Evolutionary conservation across 129 eudicot genomes (phyloP), one percentile per base, ranked within the genome.

Genomic region (Pittosporum tobira): DNA sequence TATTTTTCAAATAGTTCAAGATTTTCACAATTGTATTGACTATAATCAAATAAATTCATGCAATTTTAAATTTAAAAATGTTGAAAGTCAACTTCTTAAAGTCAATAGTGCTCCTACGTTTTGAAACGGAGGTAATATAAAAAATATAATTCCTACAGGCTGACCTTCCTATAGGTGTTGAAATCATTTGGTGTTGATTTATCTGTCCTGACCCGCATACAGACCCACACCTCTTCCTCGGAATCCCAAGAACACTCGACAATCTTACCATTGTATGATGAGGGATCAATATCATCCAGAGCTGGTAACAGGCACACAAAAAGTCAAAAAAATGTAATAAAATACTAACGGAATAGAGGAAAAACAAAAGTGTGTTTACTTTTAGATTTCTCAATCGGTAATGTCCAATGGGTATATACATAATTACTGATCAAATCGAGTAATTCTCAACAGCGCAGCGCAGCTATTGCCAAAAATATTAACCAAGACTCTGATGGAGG

Each of bases 121-220:
- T n/a, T n/a, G n/a, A n/a, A n/a, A n/a, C n/a, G n/a, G n/a, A n/a
- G n/a, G n/a, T n/a, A n/a, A n/a, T n/a, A n/a, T n/a, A 36, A 36
- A 5, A 12, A 0, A 12, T 36, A 12, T 1, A 25, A 15, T 52
- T 14, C 4, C 25, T 15, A 19, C n/a, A 22, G 14, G 28, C 56
- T 12, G 44, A 93, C 99, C 94, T 93, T 93, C 59, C 62, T 75
- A 73, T 87, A 93, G 19, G 99, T 93, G 73, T 81, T 87, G 69
- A 81, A 78, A 10, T 93, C 99, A 46, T 93, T 93, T 47, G 99
- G 99, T 26, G 83, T 81, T 48, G 85, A 77, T 80, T 93, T 93
- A 61, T 93, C 96, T 48, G 74, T 45, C 77, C 99, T 76, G 23
- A 75, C 59, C 48, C 99, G 77, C 91, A 87, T 81, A 27, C 77